Evolutionary conservation across 2,329 filamentous ascomycete genomes (phyloP).

Genomic region (Ophiocordyceps unilateralis): DNA sequence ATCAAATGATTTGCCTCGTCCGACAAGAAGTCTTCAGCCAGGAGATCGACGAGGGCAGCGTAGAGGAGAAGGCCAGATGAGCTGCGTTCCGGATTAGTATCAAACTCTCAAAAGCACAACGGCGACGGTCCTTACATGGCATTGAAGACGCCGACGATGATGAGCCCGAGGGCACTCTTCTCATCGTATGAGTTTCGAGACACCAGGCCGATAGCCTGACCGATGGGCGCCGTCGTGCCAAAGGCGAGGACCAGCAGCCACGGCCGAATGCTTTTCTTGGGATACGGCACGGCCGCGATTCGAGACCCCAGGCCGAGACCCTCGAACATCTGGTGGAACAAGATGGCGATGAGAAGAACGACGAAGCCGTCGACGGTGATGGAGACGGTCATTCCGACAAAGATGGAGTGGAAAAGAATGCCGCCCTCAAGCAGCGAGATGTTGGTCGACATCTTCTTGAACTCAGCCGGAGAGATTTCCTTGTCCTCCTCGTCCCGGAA

Average conservation of each 20-base stretch:
- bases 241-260: constrained; percentile 46
- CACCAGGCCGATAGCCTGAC: constrained; percentile 44
- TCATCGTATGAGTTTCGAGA: constrained; percentile 43
- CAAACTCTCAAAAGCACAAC: neutral
- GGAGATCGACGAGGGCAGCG: constrained; percentile 43
- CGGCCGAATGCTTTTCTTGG: constrained; percentile 35
- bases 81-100: constrained; percentile 12
- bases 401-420: constrained; percentile 64
- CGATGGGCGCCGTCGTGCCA: constrained; percentile 45
- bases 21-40: constrained; percentile 49
- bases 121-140: constrained; percentile 34
- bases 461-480: constrained; percentile 24
- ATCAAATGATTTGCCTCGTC: constrained; percentile 33
- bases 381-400: constrained; percentile 56
- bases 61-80: constrained; percentile 45
- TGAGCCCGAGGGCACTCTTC: constrained; percentile 43
- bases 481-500: constrained; percentile 22
- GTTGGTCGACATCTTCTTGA: constrained; percentile 51
- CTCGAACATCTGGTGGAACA: constrained; percentile 55
- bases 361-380: constrained; percentile 52
- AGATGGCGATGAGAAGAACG: constrained; percentile 49
- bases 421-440: constrained; percentile 61
- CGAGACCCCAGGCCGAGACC: constrained; percentile 54
- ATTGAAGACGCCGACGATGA: constrained; percentile 48
- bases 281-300: constrained; percentile 49